phyloP scores from a whole-genome alignment of 257 asterid species.

The Parsonsia alboflavescens region DNA sequence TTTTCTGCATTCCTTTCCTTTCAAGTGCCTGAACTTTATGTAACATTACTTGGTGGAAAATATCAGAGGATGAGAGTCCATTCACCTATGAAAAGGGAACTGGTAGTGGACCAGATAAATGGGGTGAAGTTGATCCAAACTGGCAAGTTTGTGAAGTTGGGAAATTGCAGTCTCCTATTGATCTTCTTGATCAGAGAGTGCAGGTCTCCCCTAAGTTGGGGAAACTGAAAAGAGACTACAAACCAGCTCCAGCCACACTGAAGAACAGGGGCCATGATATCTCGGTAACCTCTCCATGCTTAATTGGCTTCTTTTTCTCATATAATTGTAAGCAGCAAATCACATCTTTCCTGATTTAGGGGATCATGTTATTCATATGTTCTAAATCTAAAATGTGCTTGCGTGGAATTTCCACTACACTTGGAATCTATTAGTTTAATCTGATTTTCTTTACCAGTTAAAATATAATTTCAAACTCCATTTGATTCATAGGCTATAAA shows the following conservation, averaged over 20 bases:
- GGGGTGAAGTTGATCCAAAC: conserved; percentile 39
- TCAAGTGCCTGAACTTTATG: background rate
- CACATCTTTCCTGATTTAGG: background rate
- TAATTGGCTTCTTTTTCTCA: background rate
- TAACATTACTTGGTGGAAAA: background rate
- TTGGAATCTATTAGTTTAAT: background rate
- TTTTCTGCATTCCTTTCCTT: background rate
- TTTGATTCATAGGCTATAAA: too few relatives aligned
- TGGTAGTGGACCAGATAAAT: conserved; percentile 46
- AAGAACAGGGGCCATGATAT: conserved; percentile 70
- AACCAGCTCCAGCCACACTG: conserved; percentile 44
- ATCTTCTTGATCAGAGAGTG: conserved; percentile 31
- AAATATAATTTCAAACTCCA: too few relatives aligned
- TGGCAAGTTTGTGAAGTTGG: conserved; percentile 55
- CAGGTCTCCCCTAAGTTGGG: conserved; percentile 20
- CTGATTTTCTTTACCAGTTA: too few relatives aligned
- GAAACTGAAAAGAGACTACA: conserved; percentile 30
- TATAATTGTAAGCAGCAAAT: background rate
- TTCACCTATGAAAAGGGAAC: conserved; percentile 29
- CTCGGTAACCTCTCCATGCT: conserved; percentile 23
- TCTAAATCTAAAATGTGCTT: background rate
- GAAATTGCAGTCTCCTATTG: conserved; percentile 59
- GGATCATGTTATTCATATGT: background rate
- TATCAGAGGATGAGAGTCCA: conserved; percentile 36
- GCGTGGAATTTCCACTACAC: background rate